Conservation (phyloP, 1,139 yeast genomes). For the Hansenula lynferdii region DNA sequence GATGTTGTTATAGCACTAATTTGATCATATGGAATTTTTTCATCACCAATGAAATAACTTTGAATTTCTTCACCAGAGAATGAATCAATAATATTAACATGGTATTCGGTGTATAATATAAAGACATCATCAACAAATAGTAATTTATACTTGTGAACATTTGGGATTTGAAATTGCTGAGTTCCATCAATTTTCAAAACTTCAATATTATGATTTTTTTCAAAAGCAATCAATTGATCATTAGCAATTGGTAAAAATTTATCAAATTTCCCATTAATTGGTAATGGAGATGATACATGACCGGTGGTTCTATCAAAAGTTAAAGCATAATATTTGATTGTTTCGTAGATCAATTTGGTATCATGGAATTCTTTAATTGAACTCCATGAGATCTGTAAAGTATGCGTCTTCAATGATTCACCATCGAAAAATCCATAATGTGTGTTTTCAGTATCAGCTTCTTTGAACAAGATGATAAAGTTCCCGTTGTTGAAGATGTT, state of each 20-base stretch:
- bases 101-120: constrained; percentile 18
- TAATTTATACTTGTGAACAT: constrained; percentile 18
- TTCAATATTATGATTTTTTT: constrained; percentile 16
- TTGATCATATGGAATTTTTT: constrained; percentile 15
- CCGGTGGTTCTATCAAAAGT: constrained; percentile 12
- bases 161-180: constrained; percentile 15
- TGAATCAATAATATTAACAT: constrained; percentile 18
- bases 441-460: constrained; percentile 4
- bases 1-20: constrained; percentile 17
- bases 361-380: constrained; percentile 17
- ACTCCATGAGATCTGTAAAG: constrained; percentile 8
- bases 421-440: constrained; percentile 14
- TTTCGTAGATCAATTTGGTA: constrained; percentile 15
- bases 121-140: constrained; percentile 13
- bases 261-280: constrained; percentile 3
- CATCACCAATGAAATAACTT: constrained; percentile 13
- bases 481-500: constrained; percentile 14
- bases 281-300: constrained; percentile 5
- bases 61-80: constrained; percentile 18
- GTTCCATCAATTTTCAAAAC: constrained; percentile 11
- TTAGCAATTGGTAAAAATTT: constrained; percentile 14
- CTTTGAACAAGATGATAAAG: constrained; percentile 8
- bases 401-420: constrained; percentile 4
- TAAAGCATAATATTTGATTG: constrained; percentile 6
- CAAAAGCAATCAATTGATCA: constrained; percentile 16